Conservation (phyloP, 2,329 filamentous ascomycete genomes). For the Trichoderma atroviride region DNA sequence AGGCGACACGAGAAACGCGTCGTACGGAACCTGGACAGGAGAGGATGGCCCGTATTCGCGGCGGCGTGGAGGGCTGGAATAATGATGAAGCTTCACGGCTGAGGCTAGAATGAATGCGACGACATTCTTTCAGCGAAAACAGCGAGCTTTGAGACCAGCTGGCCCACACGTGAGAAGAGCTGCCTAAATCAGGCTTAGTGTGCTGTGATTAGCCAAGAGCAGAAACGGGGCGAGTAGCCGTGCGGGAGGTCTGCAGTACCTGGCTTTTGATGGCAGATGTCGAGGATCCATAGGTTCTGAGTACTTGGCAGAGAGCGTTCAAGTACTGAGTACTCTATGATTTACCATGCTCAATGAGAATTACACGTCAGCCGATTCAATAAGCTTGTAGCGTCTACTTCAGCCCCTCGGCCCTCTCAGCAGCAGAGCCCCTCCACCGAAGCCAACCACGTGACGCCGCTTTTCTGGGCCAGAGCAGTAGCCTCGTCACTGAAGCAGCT, state of each 20-base stretch:
- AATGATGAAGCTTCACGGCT: slow-evolving; percentile 1
- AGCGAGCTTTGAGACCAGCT: slow-evolving; percentile 7
- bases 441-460: slow-evolving; percentile 15
- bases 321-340: background rate
- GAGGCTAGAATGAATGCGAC: slow-evolving; percentile 21
- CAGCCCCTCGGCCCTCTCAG: background rate
- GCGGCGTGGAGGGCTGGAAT: background rate
- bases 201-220: background rate
- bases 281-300: background rate
- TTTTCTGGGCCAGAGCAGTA: background rate
- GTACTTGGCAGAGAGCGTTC: background rate
- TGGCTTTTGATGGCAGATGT: background rate
- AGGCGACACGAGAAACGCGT: slow-evolving; percentile 23
- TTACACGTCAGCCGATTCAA: rapidly evolving
- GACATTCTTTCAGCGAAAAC: background rate
- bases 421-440: slow-evolving; percentile 6
- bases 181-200: slow-evolving; percentile 18
- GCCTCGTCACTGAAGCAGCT: slow-evolving; percentile 23
- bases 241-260: background rate
- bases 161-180: slow-evolving; percentile 21
- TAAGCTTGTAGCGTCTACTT: background rate
- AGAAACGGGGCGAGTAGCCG: background rate
- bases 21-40: background rate
- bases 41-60: slow-evolving; percentile 6
- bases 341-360: rapidly evolving